Conservation (phyloP, 148 eudicot species). For the Rhododendron kiyosumense region DNA sequence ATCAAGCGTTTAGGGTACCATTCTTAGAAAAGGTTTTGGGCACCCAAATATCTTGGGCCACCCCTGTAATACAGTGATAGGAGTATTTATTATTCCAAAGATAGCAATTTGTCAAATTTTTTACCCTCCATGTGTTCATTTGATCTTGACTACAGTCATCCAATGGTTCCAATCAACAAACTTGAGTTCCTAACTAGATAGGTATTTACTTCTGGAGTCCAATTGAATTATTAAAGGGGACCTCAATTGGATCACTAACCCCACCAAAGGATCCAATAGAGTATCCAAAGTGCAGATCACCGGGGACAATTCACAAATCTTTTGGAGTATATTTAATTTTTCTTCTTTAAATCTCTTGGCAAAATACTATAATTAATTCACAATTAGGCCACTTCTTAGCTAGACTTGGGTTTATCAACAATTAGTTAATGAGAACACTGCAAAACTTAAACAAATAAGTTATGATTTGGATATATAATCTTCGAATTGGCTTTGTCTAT, state of each 20-base stretch:
- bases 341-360: neutral
- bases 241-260: neutral
- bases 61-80: no score
- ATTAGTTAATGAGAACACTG: neutral
- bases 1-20: no score
- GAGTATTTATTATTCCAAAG: no score
- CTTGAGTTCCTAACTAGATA: neutral
- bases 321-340: neutral
- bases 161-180: neutral
- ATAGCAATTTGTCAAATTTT: no score
- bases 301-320: neutral
- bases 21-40: no score
- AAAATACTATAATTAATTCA: neutral
- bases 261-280: neutral
- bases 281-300: neutral
- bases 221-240: neutral
- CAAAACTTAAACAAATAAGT: neutral
- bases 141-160: no score
- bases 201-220: neutral
- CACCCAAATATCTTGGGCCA: no score
- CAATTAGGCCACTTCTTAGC: neutral
- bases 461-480: no score
- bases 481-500: no score
- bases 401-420: neutral
- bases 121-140: no score